A percentile compares a stretch with the other conserved stretches of the same genome.
Evolutionary conservation across 768 basidiomycete species (phyloP).

Genomic region (Pleurotus platypus): DNA sequence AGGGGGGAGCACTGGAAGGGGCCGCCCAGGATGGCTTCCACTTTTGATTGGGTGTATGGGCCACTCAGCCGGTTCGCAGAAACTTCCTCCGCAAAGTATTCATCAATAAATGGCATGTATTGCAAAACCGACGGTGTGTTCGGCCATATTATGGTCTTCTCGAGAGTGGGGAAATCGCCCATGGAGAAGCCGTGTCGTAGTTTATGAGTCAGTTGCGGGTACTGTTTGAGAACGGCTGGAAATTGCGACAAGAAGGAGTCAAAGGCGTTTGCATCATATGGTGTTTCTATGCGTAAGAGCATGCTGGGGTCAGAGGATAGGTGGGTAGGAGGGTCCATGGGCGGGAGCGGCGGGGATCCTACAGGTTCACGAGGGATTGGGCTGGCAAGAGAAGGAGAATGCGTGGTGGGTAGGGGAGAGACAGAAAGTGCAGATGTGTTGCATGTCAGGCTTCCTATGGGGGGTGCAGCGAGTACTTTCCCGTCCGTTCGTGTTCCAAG

Average conservation of each 20-base stretch:
- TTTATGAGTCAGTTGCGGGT: conserved; percentile 26
- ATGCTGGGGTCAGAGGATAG: too few relatives aligned
- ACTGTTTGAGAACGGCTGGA: conserved; percentile 10
- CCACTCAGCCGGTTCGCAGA: conserved; percentile 11
- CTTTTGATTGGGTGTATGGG: conserved; percentile 14
- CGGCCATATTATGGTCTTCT: conserved; percentile 5
- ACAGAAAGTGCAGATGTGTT: too few relatives aligned
- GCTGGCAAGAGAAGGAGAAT: conserved; percentile 11
- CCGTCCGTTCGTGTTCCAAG: too few relatives aligned
- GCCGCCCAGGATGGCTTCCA: conserved; percentile 19
- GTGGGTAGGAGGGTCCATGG: too few relatives aligned
- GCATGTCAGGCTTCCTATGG: too few relatives aligned
- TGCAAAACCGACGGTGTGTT: conserved; percentile 13
- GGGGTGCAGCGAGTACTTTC: too few relatives aligned
- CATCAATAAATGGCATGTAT: conserved; percentile 6
- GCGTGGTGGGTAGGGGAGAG: too few relatives aligned
- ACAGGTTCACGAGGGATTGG: too few relatives aligned
- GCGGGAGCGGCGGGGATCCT: too few relatives aligned
- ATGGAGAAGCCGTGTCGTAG: conserved; percentile 29
- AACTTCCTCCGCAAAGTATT: conserved; percentile 14
- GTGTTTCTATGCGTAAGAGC: conserved; percentile 17
- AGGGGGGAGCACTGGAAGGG: conserved; percentile 20
- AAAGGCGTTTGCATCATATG: conserved; percentile 27
- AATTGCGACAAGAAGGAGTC: too few relatives aligned
- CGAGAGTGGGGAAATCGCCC: conserved; percentile 23